These are phyloP conservation scores for Microbotryomycetes sp. DNA, from an alignment of 1,284 basidiomycete species.

Conservation along the genomic window DNA sequence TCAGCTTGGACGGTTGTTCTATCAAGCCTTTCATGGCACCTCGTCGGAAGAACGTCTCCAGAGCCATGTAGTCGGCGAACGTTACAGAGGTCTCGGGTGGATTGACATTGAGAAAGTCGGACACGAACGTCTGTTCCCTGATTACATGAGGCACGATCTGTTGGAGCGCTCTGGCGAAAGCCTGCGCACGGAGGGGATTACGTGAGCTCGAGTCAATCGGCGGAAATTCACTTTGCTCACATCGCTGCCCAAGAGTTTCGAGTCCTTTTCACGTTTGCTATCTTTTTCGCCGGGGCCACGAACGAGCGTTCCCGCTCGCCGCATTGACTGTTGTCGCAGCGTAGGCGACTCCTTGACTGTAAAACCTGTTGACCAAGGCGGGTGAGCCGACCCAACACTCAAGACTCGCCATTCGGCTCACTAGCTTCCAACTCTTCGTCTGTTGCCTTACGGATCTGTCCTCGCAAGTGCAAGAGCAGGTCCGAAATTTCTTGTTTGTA, in stretches of 20 bases:
- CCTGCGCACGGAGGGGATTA: conserved; percentile 45
- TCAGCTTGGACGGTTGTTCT: conserved; percentile 53
- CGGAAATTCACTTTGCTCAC: conserved; percentile 42
- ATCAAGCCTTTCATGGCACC: conserved; percentile 60
- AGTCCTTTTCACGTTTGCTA: conserved; percentile 48
- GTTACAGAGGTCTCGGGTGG: conserved; percentile 71
- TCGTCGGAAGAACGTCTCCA: conserved; percentile 89
- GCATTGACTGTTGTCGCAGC: conserved; percentile 44
- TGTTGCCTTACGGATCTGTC: conserved; percentile 55
- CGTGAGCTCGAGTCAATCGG: background rate
- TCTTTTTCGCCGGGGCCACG: conserved; percentile 36
- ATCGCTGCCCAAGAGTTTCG: conserved; percentile 59
- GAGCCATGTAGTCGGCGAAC: conserved; percentile 89
- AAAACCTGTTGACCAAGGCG: conserved; percentile 2
- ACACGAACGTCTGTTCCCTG: conserved; percentile 79
- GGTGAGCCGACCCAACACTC: background rate
- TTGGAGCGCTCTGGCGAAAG: conserved; percentile 64
- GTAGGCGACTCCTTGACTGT: conserved; percentile 13
- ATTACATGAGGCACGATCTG: conserved; percentile 69
- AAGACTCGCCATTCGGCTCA: conserved; percentile 37
- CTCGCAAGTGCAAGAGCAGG: conserved; percentile 56
- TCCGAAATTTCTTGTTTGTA: conserved; percentile 71
- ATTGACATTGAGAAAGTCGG: conserved; percentile 79
- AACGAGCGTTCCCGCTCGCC: conserved; percentile 40
- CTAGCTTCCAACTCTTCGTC: conserved; percentile 66